Evolutionary conservation across 768 basidiomycete species (phyloP).

Genomic region (Auricularia heimuer): DNA sequence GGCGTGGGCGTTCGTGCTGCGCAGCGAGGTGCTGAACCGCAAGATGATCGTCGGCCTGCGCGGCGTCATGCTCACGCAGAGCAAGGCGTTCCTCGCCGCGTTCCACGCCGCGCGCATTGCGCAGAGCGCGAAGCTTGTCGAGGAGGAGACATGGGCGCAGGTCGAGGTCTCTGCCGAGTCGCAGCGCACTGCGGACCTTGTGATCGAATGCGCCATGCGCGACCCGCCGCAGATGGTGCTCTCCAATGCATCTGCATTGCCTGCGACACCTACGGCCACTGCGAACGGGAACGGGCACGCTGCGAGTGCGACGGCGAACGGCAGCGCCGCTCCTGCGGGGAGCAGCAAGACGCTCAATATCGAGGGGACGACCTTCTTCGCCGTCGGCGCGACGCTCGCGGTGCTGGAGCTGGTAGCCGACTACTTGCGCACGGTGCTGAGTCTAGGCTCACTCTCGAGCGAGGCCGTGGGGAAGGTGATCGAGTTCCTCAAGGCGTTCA

Average conservation of each 20-base stretch:
- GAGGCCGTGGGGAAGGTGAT: conserved; percentile 93
- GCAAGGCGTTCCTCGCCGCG: conserved; percentile 74
- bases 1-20: conserved; percentile 84
- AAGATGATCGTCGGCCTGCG: conserved; percentile 90
- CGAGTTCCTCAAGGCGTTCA: conserved; percentile 95
- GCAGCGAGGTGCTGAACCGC: conserved; percentile 74
- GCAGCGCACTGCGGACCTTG: conserved; percentile 61
- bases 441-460: conserved; percentile 79
- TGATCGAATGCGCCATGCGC: conserved; percentile 72
- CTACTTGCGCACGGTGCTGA: conserved; percentile 82
- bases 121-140: conserved; percentile 78
- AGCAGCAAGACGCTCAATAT: conserved; percentile 30
- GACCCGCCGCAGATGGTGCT: conserved; percentile 63
- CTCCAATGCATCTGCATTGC: conserved; percentile 15
- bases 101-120: conserved; percentile 80
- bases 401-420: conserved; percentile 65
- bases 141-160: conserved; percentile 91
- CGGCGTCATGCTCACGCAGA: conserved; percentile 78
- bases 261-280: background rate
- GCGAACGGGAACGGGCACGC: conserved; percentile 5
- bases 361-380: conserved; percentile 77
- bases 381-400: conserved; percentile 76
- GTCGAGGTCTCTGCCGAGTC: conserved; percentile 56
- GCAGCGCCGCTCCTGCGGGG: conserved; percentile 48
- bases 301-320: conserved; percentile 4